Base-by-base conservation (phyloP, 257 asterid genomes). In the Vinca minor region DNA sequence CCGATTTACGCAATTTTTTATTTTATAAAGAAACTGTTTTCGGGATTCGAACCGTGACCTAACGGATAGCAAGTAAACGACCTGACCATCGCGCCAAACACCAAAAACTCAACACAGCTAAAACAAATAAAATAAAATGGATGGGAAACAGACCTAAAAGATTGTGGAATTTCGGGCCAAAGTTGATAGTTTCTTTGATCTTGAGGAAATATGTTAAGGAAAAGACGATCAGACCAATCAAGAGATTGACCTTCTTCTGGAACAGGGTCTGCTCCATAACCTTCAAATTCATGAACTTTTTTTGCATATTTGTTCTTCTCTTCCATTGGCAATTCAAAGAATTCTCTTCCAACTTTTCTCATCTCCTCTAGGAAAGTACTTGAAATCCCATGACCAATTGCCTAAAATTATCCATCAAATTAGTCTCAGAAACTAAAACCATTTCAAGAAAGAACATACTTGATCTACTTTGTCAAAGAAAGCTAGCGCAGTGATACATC, bases 211-310 rank as follows among this genome's bases (percentile, higher is more conserved):
- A 77, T 71, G 0, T 14, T 66, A 17, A 79, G 80, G 55, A 77
- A 75, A 63, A 81, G 63, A 10, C 83, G 80, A 47, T 84, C 87
- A 7, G 85, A 84, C 90, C 90, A 84, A 71, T 84, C 85, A 59
- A 84, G 81, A 7, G 83, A 69, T 46, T 81, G 87, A 14, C 82
- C 89, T 62, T 80, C 70, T 69, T 81, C 86, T 0, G 89, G 86
- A 29, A 72, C 82, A 1, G 90, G 90, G 60, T 84, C 90, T 58
- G 81, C 90, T 69, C 87, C 90, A 63, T 84, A 84, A 15, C 87
- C 90, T 69, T 81, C 72, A 28, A 81, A 75, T 0, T 84, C 85
- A 2, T 55, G 35, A 45, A 84, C 75, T 29, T 71, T 42, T 77
- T 84, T 84, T 25, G 78, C 83, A 53, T 77, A 79, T 60, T 70